Evolutionary conservation across 495 filamentous ascomycete genomes (phyloP).

Genomic region (Aspergillus affinis): DNA sequence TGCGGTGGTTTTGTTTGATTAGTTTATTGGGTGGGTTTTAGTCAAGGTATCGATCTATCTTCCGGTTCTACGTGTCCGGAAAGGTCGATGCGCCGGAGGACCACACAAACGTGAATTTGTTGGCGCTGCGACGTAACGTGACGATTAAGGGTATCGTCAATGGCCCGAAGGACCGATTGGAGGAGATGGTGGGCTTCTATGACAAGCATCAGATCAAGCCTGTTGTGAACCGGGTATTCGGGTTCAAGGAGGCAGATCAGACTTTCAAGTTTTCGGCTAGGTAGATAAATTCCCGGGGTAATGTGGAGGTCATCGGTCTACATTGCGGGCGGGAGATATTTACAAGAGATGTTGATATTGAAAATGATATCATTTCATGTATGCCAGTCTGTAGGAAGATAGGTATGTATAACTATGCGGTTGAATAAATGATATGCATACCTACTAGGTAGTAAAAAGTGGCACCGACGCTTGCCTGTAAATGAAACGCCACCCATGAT

Average conservation of each 20-base stretch:
- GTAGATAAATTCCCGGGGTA: too few species aligned
- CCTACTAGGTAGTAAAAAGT: too few species aligned
- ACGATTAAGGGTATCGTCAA: constrained; percentile 63
- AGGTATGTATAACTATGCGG: too few species aligned
- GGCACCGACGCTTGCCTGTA: not conserved
- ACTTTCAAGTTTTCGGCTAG: constrained; percentile 57
- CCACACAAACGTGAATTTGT: constrained; percentile 49
- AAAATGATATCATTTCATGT: not conserved
- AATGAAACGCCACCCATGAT: constrained; percentile 7
- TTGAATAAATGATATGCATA: too few species aligned
- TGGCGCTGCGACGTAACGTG: constrained; percentile 49
- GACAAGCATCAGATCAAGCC: constrained; percentile 61
- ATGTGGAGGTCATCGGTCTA: not conserved
- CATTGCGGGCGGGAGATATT: not conserved
- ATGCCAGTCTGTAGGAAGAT: too few species aligned
- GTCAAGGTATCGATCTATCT: too few species aligned
- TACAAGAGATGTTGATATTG: not conserved
- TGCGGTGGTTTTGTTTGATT: constrained; percentile 46
- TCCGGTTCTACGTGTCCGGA: constrained; percentile 49
- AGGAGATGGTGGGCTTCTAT: constrained; percentile 62
- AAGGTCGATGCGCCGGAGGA: constrained; percentile 46
- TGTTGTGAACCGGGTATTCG: constrained; percentile 61
- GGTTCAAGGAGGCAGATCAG: constrained; percentile 53
- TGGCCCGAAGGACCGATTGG: constrained; percentile 57
- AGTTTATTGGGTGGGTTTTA: too few species aligned